Conservation (phyloP, 176 grass and related monocot genomes). For the Hyparrhenia diplandra region DNA sequence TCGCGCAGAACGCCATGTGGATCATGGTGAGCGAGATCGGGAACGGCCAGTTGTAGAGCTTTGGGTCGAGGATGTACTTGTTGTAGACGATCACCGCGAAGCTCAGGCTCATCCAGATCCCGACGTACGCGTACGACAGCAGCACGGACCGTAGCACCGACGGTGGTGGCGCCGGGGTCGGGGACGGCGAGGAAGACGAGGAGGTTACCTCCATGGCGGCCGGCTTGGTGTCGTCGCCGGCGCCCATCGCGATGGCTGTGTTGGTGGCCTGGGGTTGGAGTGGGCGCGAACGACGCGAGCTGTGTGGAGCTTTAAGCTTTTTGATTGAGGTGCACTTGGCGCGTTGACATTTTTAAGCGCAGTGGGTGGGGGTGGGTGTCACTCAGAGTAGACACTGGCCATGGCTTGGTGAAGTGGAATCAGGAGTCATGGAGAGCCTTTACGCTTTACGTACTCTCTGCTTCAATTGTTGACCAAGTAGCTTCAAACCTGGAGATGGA, state of each 20-base stretch:
- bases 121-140: constrained; percentile 70
- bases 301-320: neutral
- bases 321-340: too few species aligned
- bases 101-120: constrained; percentile 77
- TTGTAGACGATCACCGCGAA: constrained; percentile 92
- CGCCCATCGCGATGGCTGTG: constrained; percentile 3
- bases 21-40: constrained; percentile 82
- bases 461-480: neutral
- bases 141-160: constrained; percentile 57
- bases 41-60: constrained; percentile 92
- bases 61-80: constrained; percentile 88
- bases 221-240: neutral
- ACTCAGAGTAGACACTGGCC: too few species aligned
- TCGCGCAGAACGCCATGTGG: constrained; percentile 84
- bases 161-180: neutral
- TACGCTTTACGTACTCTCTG: neutral
- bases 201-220: constrained; percentile 26
- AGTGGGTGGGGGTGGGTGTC: neutral
- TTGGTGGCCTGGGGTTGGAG: neutral
- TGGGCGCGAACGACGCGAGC: neutral
- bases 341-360: neutral
- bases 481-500: neutral
- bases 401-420: too few species aligned
- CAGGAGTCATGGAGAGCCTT: neutral
- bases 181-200: neutral